These are phyloP conservation scores for Nigrograna mackinnonii DNA, from an alignment of 2,329 filamentous ascomycete species.

Conservation along the genomic window DNA sequence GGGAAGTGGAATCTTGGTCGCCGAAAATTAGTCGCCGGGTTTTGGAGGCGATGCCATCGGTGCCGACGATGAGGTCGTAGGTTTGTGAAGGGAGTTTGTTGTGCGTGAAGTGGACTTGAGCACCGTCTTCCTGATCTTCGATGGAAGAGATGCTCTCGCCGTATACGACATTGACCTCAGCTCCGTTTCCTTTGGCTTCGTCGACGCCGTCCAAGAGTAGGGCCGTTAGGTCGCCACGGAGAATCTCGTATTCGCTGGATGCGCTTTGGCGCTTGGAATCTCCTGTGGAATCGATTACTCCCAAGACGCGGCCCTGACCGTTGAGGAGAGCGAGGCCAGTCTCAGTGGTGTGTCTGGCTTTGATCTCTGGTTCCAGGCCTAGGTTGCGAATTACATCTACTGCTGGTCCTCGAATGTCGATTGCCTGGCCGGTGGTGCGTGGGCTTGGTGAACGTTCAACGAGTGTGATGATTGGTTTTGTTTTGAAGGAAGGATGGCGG, in stretches of 20 bases:
- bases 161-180: conserved; percentile 40
- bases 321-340: conserved; percentile 49
- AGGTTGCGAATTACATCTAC: conserved; percentile 56
- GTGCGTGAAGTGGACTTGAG: conserved; percentile 46
- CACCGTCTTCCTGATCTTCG: conserved; percentile 25
- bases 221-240: conserved; percentile 59
- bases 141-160: conserved; percentile 32
- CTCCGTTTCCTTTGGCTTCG: too few species aligned
- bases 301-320: conserved; percentile 21
- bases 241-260: conserved; percentile 63
- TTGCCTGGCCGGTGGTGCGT: conserved; percentile 54
- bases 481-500: conserved; percentile 25
- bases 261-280: conserved; percentile 47
- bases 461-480: conserved; percentile 41
- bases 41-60: conserved; percentile 33
- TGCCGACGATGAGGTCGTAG: conserved; percentile 33
- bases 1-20: conserved; percentile 20
- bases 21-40: conserved; percentile 31
- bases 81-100: conserved; percentile 6
- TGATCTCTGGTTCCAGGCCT: conserved; percentile 52
- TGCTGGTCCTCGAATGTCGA: conserved; percentile 58
- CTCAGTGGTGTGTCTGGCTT: conserved; percentile 49
- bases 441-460: conserved; percentile 47
- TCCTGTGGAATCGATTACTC: conserved; percentile 35
- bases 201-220: conserved; percentile 52